These are phyloP conservation scores for Phaeosphaeria sp. DNA, from an alignment of 2,329 filamentous ascomycete genomes.

Conservation along the genomic window DNA sequence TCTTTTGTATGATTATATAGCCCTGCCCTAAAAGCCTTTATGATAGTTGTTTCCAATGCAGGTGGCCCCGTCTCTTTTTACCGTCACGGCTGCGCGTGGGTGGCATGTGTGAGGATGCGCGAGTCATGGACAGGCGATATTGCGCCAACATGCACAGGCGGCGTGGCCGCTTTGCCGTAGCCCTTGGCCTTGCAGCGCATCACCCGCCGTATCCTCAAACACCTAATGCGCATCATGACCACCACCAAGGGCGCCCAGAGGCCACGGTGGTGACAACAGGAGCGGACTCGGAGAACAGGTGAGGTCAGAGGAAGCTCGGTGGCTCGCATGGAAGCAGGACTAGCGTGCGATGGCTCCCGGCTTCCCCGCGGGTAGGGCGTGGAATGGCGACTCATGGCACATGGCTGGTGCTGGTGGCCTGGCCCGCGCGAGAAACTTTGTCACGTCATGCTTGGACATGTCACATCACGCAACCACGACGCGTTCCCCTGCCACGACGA, in stretches of 20 bases:
- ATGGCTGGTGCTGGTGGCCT: not conserved
- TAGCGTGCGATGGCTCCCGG: constrained; percentile 17
- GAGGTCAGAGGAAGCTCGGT: constrained; percentile 42
- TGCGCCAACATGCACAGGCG: not conserved
- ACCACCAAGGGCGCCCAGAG: not conserved
- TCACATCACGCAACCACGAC: not conserved
- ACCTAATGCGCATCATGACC: not conserved
- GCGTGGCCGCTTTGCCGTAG: constrained; percentile 4
- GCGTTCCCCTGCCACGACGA: not conserved
- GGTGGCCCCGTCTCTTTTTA: constrained; percentile 25
- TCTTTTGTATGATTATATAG: constrained; percentile 49
- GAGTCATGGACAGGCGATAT: constrained; percentile 12
- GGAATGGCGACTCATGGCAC: constrained; percentile 6
- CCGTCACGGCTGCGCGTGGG: constrained; percentile 1
- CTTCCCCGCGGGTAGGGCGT: constrained; percentile 20
- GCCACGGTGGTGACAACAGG: not conserved
- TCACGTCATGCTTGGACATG: constrained; percentile 30
- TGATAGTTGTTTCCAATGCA: constrained; percentile 34
- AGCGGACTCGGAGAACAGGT: constrained; percentile 5
- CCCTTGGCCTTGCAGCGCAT: constrained; percentile 2
- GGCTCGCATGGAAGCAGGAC: constrained; percentile 6
- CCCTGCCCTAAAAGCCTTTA: constrained; percentile 27
- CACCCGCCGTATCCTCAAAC: not conserved
- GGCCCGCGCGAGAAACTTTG: constrained; percentile 3
- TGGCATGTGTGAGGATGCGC: constrained; percentile 6